Conservation (phyloP, 768 basidiomycete species). For the Dictyophora rubrovolvata region DNA sequence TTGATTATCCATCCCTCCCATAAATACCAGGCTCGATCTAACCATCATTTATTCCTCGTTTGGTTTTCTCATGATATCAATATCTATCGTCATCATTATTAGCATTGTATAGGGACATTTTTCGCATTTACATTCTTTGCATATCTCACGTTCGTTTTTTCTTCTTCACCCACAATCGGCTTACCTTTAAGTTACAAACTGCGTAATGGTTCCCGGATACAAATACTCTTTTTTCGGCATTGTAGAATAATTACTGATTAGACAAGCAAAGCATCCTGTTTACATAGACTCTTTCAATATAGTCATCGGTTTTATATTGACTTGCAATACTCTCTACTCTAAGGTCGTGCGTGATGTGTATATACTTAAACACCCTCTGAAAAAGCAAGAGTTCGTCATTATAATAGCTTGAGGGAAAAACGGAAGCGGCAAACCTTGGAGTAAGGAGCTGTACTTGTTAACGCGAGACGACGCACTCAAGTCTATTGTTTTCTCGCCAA, state of each 20-base stretch:
- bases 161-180: neutral
- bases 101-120: neutral
- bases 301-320: too few relatives aligned
- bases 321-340: too few relatives aligned
- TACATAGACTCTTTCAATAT: neutral
- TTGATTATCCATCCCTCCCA: neutral
- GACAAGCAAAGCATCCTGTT: neutral
- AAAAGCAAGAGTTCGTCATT: neutral
- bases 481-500: constrained; percentile 97
- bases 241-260: neutral
- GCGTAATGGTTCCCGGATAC: neutral
- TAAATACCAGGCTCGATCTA: too few relatives aligned
- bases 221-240: neutral
- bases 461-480: constrained; percentile 89
- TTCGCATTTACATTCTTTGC: neutral
- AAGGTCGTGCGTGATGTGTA: neutral
- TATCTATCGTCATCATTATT: neutral
- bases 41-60: too few relatives aligned
- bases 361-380: neutral
- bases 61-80: too few relatives aligned
- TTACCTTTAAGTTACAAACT: neutral
- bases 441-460: constrained; percentile 84
- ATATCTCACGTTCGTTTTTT: neutral
- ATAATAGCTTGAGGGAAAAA: neutral
- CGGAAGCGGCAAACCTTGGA: constrained; percentile 53